Base-by-base conservation (phyloP, 768 basidiomycete species). In the Flagelloscypha sp. region DNA sequence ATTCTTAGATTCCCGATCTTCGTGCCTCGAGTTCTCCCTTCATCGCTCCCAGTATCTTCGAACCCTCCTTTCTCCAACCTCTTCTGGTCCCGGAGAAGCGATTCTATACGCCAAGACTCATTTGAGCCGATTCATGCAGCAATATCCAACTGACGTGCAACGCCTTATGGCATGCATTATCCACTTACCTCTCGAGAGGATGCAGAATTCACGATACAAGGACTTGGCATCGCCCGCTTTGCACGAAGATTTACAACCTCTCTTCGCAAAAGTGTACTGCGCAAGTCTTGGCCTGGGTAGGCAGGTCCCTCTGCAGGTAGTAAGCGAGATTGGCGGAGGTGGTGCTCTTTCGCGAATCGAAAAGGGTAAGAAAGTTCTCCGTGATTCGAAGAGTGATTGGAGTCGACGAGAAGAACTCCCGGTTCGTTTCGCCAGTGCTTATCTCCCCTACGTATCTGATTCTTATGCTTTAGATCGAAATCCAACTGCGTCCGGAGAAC, bases 311-410 rank as follows among this genome's bases (percentile, higher is more conserved):
- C 66, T 99, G 28, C 70, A 79, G 25, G 88, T 95, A 3, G 82
- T 93, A 3, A 88, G 87, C 3, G 92, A 94, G 47, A 82, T 98
- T 33, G 95, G 94, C 1, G 88, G 85, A 0, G 84, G 87, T 4
- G 90, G 93, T 2, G 92, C 93, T 1, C 58, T 98, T 38, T 81
- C 84, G 5, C 76, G 84, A 49, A 93, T 98, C 28, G 89, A 94
- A 62, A 98, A 97, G 56, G 93, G 89, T 5, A 72, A 87, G 42
- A 84, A 81, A 43, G 86, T 98, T 18, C 86, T 98, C 83, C 76
- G 87, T 44, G 89, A 94, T 52, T 71, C 82, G 47, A 84, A 88
- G 66, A 89, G 85, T 46, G 88, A 90, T 60, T 95, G 94, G 84
- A 83, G 77, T 54, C 84, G 84, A 46, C 73, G 76, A 15, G 80